These are phyloP conservation scores for Coemansia sp. DNA, from an alignment of 371 early-diverging fungal genomes.

Conservation along the genomic window DNA sequence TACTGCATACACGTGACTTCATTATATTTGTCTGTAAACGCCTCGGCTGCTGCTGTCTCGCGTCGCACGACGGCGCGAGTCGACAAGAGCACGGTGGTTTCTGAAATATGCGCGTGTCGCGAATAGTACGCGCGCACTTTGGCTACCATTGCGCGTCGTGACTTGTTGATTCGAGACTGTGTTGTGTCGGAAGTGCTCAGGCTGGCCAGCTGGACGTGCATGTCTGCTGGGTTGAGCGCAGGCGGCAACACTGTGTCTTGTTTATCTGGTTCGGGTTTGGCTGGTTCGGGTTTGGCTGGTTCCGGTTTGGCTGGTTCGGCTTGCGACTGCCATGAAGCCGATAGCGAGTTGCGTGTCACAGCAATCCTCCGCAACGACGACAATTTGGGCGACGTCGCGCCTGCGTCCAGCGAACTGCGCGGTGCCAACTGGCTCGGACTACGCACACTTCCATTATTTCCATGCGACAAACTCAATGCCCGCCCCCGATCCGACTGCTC, in stretches of 20 bases:
- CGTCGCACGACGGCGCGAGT: conserved; percentile 41
- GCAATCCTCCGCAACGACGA: conserved; percentile 26
- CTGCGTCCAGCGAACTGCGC: neutral
- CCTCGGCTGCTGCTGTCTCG: conserved; percentile 24
- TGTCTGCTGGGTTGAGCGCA: conserved; percentile 4
- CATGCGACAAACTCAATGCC: conserved; percentile 32
- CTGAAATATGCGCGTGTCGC: conserved; percentile 27
- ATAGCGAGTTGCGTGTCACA: conserved; percentile 26
- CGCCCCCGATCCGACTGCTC: conserved; percentile 16
- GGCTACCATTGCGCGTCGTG: conserved; percentile 20
- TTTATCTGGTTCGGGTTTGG: no score
- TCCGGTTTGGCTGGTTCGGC: neutral
- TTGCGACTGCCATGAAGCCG: conserved; percentile 21
- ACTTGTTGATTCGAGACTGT: conserved; percentile 11
- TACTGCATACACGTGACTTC: conserved; percentile 35
- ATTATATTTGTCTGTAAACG: conserved; percentile 37
- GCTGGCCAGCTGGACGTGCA: conserved; percentile 2
- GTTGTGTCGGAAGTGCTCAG: neutral
- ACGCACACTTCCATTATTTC: neutral
- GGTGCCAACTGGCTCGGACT: neutral
- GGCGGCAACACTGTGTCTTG: neutral
- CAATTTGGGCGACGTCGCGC: conserved; percentile 6
- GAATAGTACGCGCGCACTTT: conserved; percentile 32
- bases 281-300: neutral
- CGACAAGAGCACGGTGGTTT: conserved; percentile 30